Percentiles rank a stretch among this genome's conserved stretches.
Evolutionary conservation across 2,329 filamentous ascomycete genomes (phyloP).

Genomic region (Colletotrichum orchidophilum): DNA sequence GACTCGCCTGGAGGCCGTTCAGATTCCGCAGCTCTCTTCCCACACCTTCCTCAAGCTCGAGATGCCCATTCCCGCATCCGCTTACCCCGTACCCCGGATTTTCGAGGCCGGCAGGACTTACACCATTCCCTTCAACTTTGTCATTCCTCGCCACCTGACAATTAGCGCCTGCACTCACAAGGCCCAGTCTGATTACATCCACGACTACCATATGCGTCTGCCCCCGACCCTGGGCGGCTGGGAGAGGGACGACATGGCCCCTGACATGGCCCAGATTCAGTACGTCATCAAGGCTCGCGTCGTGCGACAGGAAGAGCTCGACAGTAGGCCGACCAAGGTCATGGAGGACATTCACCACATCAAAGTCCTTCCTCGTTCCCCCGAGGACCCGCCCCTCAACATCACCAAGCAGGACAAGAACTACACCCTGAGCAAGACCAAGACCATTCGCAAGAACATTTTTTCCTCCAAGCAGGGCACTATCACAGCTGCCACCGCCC

Average conservation of each 20-base stretch:
- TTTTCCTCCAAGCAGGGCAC: constrained; percentile 61
- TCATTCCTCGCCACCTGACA: constrained; percentile 66
- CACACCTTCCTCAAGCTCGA: constrained; percentile 65
- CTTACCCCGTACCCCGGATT: constrained; percentile 57
- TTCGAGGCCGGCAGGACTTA: constrained; percentile 60
- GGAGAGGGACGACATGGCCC: constrained; percentile 64
- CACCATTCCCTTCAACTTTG: constrained; percentile 66
- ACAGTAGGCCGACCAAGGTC: constrained; percentile 41
- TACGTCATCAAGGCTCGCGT: constrained; percentile 62
- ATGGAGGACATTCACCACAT: constrained; percentile 55
- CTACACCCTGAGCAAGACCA: constrained; percentile 61
- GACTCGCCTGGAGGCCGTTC: constrained; percentile 62
- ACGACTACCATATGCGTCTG: constrained; percentile 61
- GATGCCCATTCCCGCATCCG: constrained; percentile 60
- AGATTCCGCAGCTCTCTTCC: constrained; percentile 56
- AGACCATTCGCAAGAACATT: constrained; percentile 62
- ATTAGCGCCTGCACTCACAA: constrained; percentile 64
- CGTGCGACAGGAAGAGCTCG: constrained; percentile 43
- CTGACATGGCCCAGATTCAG: constrained; percentile 63
- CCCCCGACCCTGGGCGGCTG: constrained; percentile 63
- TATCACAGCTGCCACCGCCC: constrained; percentile 54
- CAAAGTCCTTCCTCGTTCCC: constrained; percentile 60
- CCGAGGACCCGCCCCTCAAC: constrained; percentile 61
- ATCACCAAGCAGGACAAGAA: constrained; percentile 57
- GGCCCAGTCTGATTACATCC: constrained; percentile 54